Evolutionary conservation across 805 yeast genomes (phyloP).

Genomic region (Candida endomychidarum): DNA sequence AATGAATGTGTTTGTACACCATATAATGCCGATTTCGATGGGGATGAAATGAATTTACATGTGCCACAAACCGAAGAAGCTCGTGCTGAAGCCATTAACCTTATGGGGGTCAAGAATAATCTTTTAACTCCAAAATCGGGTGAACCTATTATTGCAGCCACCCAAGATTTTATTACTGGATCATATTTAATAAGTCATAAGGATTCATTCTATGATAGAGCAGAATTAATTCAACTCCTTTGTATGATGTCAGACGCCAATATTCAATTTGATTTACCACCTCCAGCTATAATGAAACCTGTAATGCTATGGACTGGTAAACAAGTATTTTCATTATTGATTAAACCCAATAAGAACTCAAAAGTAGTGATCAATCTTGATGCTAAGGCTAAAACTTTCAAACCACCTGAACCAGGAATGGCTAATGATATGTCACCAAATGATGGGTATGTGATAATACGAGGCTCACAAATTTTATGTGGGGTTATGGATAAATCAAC

Average conservation of each 20-base stretch:
- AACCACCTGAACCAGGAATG: slow-evolving; percentile 67
- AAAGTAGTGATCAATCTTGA: slow-evolving; percentile 87
- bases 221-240: slow-evolving; percentile 74
- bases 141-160: slow-evolving; percentile 98
- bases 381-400: slow-evolving; percentile 88
- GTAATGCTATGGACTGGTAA: slow-evolving; percentile 94
- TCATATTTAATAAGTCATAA: slow-evolving; percentile 89
- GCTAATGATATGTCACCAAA: slow-evolving; percentile 97
- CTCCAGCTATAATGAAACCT: slow-evolving; percentile 92
- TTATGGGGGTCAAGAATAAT: slow-evolving; percentile 97
- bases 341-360: slow-evolving; percentile 73
- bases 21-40: slow-evolving; percentile 98
- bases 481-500: slow-evolving; percentile 98
- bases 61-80: slow-evolving; percentile 99
- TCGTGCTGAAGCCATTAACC: slow-evolving; percentile 94
- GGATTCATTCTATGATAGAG: slow-evolving; percentile 90
- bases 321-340: slow-evolving; percentile 85
- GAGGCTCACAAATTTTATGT: slow-evolving; percentile 84
- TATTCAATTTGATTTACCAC: slow-evolving; percentile 87
- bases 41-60: slow-evolving; percentile 98
- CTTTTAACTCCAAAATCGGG: slow-evolving; percentile 95
- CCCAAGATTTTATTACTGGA: slow-evolving; percentile 98
- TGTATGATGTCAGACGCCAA: slow-evolving; percentile 96
- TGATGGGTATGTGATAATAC: slow-evolving; percentile 88
- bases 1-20: slow-evolving; percentile 99